These are phyloP conservation scores for Kuraishia piskuri DNA, from an alignment of 805 yeast genomes.

Conservation along the genomic window DNA sequence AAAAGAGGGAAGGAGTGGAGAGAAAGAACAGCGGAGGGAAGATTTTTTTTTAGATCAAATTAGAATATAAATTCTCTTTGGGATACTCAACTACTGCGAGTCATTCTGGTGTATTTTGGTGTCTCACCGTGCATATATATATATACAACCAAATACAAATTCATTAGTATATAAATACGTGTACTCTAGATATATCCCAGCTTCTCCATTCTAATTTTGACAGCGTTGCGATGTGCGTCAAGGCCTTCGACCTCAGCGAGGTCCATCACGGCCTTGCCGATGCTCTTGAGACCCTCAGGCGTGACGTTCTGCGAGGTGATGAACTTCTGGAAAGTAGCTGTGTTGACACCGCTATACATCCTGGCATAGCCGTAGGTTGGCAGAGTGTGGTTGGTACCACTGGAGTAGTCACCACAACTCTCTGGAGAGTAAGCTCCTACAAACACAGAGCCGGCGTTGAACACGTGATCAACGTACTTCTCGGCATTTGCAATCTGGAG, in stretches of 20 bases:
- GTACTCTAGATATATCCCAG: constrained; percentile 35
- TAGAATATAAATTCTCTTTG: no score
- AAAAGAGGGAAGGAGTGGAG: no score
- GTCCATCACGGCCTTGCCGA: constrained; percentile 95
- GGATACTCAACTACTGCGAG: no score
- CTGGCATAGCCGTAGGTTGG: constrained; percentile 98
- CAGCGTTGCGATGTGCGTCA: constrained; percentile 96
- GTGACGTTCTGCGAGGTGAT: constrained; percentile 90
- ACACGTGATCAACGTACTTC: constrained; percentile 60
- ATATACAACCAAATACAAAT: neutral
- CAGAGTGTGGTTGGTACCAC: constrained; percentile 96
- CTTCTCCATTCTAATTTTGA: constrained; percentile 85
- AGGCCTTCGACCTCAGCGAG: constrained; percentile 94
- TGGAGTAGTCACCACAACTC: constrained; percentile 95
- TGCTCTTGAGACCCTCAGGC: constrained; percentile 72
- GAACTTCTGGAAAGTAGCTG: constrained; percentile 90
- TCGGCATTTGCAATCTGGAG: constrained; percentile 80
- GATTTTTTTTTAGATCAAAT: no score
- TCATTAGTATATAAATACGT: constrained; percentile 1
- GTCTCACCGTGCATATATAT: neutral
- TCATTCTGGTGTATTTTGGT: no score
- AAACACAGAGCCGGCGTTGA: constrained; percentile 93
- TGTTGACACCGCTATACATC: constrained; percentile 95
- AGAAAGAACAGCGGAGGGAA: no score
- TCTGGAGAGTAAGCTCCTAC: constrained; percentile 97